Conservation (phyloP, 1,284 basidiomycete species). For the Chalciporus piperatoides region DNA sequence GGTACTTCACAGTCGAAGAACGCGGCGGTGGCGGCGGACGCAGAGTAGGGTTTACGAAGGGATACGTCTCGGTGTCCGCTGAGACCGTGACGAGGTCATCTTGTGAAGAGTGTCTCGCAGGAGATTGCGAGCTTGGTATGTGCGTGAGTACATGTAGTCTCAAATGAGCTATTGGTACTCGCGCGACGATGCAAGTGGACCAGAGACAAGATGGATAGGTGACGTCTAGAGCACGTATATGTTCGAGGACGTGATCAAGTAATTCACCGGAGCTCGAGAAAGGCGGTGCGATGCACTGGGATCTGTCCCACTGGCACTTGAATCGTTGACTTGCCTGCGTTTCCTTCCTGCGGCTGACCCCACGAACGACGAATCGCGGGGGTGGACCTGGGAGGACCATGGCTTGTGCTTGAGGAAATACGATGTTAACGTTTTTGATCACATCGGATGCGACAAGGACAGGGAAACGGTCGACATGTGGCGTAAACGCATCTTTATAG, state of each 20-base stretch:
- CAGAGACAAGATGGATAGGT: constrained; percentile 56
- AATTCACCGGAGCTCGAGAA: constrained; percentile 54
- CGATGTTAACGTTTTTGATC: constrained; percentile 78
- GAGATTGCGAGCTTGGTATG: constrained; percentile 52
- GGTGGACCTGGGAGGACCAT: constrained; percentile 73
- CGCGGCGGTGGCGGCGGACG: constrained; percentile 63
- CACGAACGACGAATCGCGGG: constrained; percentile 76
- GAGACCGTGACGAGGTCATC: constrained; percentile 66
- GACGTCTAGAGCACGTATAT: constrained; percentile 45
- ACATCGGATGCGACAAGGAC: constrained; percentile 80
- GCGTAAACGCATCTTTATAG: constrained; percentile 72
- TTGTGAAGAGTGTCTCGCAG: constrained; percentile 58
- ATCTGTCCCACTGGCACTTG: constrained; percentile 66
- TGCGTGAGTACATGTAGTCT: constrained; percentile 71
- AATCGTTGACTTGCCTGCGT: constrained; percentile 51
- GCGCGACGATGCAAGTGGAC: constrained; percentile 54
- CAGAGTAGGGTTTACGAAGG: constrained; percentile 54
- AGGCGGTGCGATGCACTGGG: constrained; percentile 46
- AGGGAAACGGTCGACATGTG: constrained; percentile 49
- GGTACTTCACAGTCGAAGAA: constrained; percentile 53
- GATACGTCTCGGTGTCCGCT: constrained; percentile 48
- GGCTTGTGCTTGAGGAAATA: constrained; percentile 77
- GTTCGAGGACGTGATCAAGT: constrained; percentile 65
- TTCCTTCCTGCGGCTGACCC: constrained; percentile 67
- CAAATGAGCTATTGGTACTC: constrained; percentile 48